These are phyloP conservation scores for Penicillium salamii DNA, from an alignment of 495 filamentous ascomycete genomes.

Conservation along the genomic window DNA sequence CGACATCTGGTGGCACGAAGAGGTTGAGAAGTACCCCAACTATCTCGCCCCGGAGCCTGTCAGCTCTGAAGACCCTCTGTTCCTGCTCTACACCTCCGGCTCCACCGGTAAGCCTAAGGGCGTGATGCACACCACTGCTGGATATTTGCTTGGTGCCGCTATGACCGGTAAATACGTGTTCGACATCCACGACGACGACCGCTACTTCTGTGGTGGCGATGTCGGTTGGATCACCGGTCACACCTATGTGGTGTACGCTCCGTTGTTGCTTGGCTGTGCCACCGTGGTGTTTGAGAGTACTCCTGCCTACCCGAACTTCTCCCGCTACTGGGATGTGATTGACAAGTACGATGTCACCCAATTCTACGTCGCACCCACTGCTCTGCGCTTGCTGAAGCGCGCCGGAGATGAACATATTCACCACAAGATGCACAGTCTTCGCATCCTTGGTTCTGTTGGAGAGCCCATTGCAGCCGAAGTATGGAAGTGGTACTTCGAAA, in stretches of 20 bases:
- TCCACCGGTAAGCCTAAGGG: slow-evolving; percentile 99
- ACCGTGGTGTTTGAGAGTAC: slow-evolving; percentile 99
- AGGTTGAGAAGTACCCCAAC: slow-evolving; percentile 89
- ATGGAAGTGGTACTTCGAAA: slow-evolving; percentile 99
- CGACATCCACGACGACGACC: slow-evolving; percentile 91
- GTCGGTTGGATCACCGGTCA: slow-evolving; percentile 99
- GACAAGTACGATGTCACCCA: slow-evolving; percentile 93
- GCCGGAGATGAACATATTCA: slow-evolving; percentile 90
- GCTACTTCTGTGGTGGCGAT: slow-evolving; percentile 96
- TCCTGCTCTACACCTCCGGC: slow-evolving; percentile 96
- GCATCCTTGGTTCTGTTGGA: slow-evolving; percentile 93
- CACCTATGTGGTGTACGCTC: slow-evolving; percentile 97
- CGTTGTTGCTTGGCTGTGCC: slow-evolving; percentile 84
- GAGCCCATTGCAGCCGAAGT: slow-evolving; percentile 98
- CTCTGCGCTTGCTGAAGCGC: slow-evolving; percentile 87
- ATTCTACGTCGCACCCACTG: slow-evolving; percentile 98
- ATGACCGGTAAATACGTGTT: slow-evolving; percentile 97
- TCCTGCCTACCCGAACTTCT: slow-evolving; percentile 95
- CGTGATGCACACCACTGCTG: slow-evolving; percentile 96
- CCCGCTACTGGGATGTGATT: slow-evolving; percentile 97
- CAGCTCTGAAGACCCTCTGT: slow-evolving; percentile 92
- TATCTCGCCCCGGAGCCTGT: slow-evolving; percentile 86
- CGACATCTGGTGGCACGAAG: slow-evolving; percentile 98
- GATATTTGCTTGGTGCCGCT: slow-evolving; percentile 90
- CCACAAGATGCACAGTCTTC: slow-evolving; percentile 81